These are phyloP conservation scores for Curvularia hawaiiensis DNA, from an alignment of 2,329 filamentous ascomycete genomes.

Conservation along the genomic window DNA sequence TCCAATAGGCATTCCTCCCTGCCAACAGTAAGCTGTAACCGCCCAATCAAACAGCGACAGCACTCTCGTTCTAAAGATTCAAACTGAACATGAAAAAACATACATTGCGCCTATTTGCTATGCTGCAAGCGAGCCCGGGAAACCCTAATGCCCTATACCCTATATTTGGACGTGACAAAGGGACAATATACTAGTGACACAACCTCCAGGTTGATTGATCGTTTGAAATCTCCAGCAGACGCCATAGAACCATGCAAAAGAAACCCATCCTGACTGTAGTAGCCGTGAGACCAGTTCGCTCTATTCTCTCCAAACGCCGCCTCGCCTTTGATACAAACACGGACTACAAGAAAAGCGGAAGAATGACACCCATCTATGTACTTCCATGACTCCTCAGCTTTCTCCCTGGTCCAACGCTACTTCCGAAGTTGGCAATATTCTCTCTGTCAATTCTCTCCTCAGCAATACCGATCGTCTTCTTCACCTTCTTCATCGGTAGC, in stretches of 20 bases:
- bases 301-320: neutral
- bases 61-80: neutral
- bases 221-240: neutral
- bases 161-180: neutral
- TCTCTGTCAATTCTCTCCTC: constrained; percentile 48
- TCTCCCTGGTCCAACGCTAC: constrained; percentile 48
- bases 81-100: neutral
- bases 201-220: neutral
- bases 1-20: neutral
- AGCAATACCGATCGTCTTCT: constrained; percentile 50
- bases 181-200: neutral
- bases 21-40: neutral
- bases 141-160: neutral
- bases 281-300: neutral
- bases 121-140: neutral
- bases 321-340: neutral
- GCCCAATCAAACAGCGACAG: neutral
- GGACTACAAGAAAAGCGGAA: neutral
- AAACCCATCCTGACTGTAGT: neutral
- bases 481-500: constrained; percentile 52
- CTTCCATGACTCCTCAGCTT: constrained; percentile 49
- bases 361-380: neutral
- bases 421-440: constrained; percentile 49
- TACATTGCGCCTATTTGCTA: neutral
- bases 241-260: neutral